Percentiles rank a stretch among this genome's conserved stretches.
Evolutionary conservation across 352 stramenopile species (phyloP).

Genomic region (Stephanocyclus meneghinianus): DNA sequence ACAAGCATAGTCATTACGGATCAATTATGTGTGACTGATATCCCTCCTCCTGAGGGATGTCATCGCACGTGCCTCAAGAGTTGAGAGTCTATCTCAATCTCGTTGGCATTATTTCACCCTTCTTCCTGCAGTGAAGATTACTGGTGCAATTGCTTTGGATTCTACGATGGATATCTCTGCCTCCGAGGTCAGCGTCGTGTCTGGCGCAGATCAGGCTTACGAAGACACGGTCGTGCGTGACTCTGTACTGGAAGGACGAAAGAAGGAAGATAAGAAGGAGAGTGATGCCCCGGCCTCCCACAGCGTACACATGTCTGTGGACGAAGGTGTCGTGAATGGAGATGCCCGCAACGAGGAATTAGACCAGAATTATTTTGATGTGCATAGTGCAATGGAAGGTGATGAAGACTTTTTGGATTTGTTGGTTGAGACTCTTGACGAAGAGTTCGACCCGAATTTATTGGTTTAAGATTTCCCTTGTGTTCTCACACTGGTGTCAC

Average conservation of each 20-base stretch:
- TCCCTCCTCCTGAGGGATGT: neutral
- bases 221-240: neutral
- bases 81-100: neutral
- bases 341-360: neutral
- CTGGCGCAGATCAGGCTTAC: neutral
- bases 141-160: conserved; percentile 25
- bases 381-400: neutral
- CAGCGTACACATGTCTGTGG: too few relatives aligned
- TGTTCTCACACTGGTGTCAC: neutral
- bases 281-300: neutral
- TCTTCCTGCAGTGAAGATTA: conserved; percentile 42
- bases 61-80: neutral
- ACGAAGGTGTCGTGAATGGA: neutral
- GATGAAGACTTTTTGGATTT: conserved; percentile 23
- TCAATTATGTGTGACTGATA: conserved; percentile 5
- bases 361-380: neutral
- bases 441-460: conserved; percentile 5
- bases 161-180: neutral
- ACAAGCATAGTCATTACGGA: conserved; percentile 38
- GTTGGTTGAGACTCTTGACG: conserved; percentile 19
- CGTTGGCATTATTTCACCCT: conserved; percentile 13
- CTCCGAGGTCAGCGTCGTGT: neutral
- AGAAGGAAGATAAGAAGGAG: neutral
- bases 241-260: neutral
- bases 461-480: neutral